Conservation (phyloP, 2,329 filamentous ascomycete species). For the Zelopaecilomyces penicillatus region DNA sequence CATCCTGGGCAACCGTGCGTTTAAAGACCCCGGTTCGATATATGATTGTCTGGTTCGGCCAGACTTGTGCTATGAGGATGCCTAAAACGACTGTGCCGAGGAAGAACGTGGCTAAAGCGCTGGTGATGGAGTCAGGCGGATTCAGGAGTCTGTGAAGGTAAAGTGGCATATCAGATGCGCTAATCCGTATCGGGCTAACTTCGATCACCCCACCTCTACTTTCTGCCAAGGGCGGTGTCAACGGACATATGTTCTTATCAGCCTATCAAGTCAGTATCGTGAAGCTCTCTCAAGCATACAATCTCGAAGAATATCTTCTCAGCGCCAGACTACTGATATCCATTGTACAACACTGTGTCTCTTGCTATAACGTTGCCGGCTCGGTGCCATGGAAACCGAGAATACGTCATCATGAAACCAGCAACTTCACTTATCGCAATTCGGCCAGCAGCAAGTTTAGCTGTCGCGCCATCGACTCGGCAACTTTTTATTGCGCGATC, state of each 20-base stretch:
- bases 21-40: not conserved
- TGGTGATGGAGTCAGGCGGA: conserved; percentile 5
- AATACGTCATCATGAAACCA: conserved; percentile 39
- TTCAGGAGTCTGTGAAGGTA: conserved; percentile 31
- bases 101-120: not conserved
- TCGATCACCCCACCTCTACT: conserved; percentile 17
- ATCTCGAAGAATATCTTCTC: no score
- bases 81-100: not conserved
- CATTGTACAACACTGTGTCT: no score
- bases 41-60: not conserved
- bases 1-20: conserved; percentile 39
- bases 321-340: no score
- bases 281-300: not conserved
- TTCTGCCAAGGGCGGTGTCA: conserved; percentile 32
- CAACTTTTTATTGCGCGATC: conserved; percentile 34
- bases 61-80: no score
- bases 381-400: conserved; percentile 25
- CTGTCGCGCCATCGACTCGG: conserved; percentile 22
- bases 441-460: conserved; percentile 23
- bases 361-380: no score
- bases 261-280: not conserved
- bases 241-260: not conserved
- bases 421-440: conserved; percentile 27
- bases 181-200: conserved; percentile 24
- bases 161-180: conserved; percentile 34